phyloP scores from a whole-genome alignment of 2,329 filamentous ascomycete species.

The Fusarium odoratissimum region DNA sequence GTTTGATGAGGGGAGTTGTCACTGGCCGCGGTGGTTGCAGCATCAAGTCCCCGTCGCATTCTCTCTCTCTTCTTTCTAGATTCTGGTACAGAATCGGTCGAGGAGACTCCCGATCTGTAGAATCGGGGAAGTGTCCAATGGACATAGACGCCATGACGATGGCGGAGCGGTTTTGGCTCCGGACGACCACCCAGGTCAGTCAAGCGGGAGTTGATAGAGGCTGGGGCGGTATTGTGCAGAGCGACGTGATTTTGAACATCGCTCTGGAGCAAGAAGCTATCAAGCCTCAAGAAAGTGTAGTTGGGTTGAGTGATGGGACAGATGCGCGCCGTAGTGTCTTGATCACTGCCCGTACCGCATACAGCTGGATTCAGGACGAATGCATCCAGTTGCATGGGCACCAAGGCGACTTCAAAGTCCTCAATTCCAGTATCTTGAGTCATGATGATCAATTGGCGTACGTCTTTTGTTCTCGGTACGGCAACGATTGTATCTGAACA shows the following conservation, averaged over 20 bases:
- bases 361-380: conserved; percentile 48
- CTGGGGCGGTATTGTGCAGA: conserved; percentile 51
- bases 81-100: not conserved
- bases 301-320: conserved; percentile 59
- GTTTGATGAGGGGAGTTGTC: not conserved
- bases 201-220: conserved; percentile 49
- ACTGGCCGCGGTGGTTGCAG: not conserved
- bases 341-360: conserved; percentile 37
- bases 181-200: conserved; percentile 49
- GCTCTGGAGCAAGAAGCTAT: conserved; percentile 49
- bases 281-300: conserved; percentile 57
- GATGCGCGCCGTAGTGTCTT: conserved; percentile 46
- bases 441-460: not conserved
- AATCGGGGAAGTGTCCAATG: conserved; percentile 55
- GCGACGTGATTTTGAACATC: conserved; percentile 54
- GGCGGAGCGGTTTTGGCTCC: not conserved
- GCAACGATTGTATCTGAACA: too few relatives aligned
- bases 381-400: conserved; percentile 50
- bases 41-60: not conserved
- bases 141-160: conserved; percentile 55
- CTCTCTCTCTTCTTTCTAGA: not conserved
- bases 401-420: not conserved
- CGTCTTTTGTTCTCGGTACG: too few relatives aligned
- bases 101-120: conserved; percentile 49
- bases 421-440: not conserved